phyloP scores from a whole-genome alignment of 2,329 filamentous ascomycete genomes.

The Balansia obtecta region DNA sequence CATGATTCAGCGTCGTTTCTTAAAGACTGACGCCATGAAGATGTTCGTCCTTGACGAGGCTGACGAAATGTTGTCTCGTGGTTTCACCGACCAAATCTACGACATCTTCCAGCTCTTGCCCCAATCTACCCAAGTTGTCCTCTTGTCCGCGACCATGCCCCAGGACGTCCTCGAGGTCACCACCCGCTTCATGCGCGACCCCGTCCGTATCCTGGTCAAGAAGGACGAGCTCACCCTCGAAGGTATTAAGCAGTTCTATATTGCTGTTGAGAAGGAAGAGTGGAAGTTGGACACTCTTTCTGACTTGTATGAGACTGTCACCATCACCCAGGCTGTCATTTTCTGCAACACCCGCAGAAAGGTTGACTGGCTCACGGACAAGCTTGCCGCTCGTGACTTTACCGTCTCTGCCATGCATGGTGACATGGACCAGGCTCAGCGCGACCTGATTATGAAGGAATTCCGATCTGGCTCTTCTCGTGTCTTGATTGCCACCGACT shows the following conservation, averaged over 20 bases:
- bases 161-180: conserved; percentile 99
- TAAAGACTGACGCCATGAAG: conserved; percentile 98
- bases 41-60: conserved; percentile 99
- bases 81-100: conserved; percentile 99
- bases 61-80: conserved; percentile 98
- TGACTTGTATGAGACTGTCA: conserved; percentile 98
- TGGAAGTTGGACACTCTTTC: conserved; percentile 99
- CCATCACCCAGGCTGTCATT: conserved; percentile 98
- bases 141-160: conserved; percentile 96
- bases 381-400: conserved; percentile 97
- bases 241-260: conserved; percentile 99
- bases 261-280: conserved; percentile 99
- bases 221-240: conserved; percentile 99
- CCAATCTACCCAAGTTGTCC: conserved; percentile 95
- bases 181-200: conserved; percentile 99
- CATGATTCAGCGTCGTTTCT: conserved; percentile 97
- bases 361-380: conserved; percentile 99
- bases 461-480: conserved; percentile 97
- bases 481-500: conserved; percentile 96
- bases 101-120: conserved; percentile 99
- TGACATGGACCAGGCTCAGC: conserved; percentile 96
- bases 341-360: conserved; percentile 99
- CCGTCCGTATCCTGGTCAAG: conserved; percentile 98
- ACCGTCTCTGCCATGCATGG: conserved; percentile 99
- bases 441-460: conserved; percentile 99